Evolutionary conservation across 768 basidiomycete species (phyloP), one percentile per base, ranked within the genome.

Genomic region (Agaricus sinodeliciosus): DNA sequence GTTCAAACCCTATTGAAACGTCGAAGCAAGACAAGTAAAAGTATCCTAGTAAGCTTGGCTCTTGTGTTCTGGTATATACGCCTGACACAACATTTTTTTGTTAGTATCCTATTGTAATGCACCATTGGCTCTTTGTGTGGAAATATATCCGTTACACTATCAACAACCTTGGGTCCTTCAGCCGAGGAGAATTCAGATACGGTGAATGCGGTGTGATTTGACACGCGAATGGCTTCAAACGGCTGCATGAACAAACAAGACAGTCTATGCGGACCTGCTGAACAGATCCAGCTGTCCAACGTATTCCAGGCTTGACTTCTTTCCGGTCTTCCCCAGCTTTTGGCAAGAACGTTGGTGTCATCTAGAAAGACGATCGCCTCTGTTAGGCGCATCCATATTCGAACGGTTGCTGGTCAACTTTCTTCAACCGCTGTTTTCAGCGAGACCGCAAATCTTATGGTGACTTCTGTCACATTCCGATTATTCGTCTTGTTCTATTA

Each of bases 1-100:
- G 48, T 95, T 93, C 79, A 94, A 82, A 63, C 93, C 93, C 12
- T 96, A 96, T 67, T 95, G 22, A 45, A 54, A 12, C 13, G 11
- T 16, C 3, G 26, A 18, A 35, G 16, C 18, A 26, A 31, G 31
- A 8, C 3, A 31, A 11, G 31, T 12, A 43, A 43, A 43, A 43
- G 28, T 51, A 49, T 18, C 18, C 4, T 48, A 44, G 43, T 44
- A 12, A 39, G 48, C 11, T 25, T 11, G 7, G 9, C 15, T 15
- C 37, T n/a, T 18, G 31, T 31, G 7, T 11, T 31, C 7, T 11
- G 31, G 31, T 31, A 31, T 31, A 7, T 31, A 3, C 11, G 7
- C 31, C 31, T 31, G 31, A 31, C 11, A 31, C 31, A 11, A 31
- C 31, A 22, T 3, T 31, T 11, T 31, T 31, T 11, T 3, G 3